Evolutionary conservation across 495 filamentous ascomycete genomes (phyloP).

Genomic region (Neurospora sp.): DNA sequence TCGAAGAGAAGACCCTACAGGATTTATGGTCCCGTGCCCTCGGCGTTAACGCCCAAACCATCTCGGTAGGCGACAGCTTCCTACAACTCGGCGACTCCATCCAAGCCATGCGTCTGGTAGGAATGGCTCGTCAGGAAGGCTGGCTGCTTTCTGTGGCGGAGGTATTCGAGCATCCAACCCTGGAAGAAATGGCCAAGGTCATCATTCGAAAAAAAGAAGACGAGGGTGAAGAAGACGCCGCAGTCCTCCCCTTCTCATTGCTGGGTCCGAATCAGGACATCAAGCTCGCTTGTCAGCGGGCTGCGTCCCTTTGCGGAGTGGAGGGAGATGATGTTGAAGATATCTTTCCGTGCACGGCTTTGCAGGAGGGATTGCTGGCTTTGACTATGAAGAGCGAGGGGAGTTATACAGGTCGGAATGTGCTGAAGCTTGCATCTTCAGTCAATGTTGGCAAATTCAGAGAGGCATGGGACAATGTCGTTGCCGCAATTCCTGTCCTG

Average conservation of each 20-base stretch:
- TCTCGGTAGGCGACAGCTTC: constrained; percentile 49
- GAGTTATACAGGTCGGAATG: constrained; percentile 42
- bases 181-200: constrained; percentile 12
- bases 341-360: constrained; percentile 53
- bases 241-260: constrained; percentile 8
- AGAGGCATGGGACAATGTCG: constrained; percentile 41
- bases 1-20: constrained; percentile 19
- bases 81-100: constrained; percentile 59
- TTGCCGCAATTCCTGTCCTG: constrained; percentile 40
- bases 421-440: constrained; percentile 32
- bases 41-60: constrained; percentile 14
- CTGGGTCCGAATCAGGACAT: background rate
- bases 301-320: constrained; percentile 34
- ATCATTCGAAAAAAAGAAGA: background rate
- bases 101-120: constrained; percentile 56
- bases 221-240: background rate
- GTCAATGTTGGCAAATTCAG: constrained; percentile 41
- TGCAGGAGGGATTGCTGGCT: constrained; percentile 55
- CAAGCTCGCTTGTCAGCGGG: constrained; percentile 18
- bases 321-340: constrained; percentile 36
- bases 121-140: constrained; percentile 38
- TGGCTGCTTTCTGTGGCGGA: constrained; percentile 43
- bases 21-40: constrained; percentile 22
- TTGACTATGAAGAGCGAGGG: constrained; percentile 36
- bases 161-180: constrained; percentile 18